Base-by-base conservation (phyloP, 345 rosid genomes). In the Citrus trifoliata region DNA sequence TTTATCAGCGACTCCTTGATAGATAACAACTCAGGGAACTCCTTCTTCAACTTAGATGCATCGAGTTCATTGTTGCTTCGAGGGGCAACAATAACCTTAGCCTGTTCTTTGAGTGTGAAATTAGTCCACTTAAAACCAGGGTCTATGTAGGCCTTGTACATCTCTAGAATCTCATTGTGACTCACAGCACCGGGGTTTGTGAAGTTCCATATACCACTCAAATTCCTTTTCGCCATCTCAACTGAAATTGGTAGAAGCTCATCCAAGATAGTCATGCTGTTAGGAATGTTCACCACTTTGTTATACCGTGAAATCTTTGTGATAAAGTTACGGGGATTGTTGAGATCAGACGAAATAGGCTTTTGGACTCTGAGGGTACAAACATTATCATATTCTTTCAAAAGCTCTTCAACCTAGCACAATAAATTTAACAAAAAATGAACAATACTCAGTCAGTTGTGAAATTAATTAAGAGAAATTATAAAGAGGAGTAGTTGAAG, bases 51-150 rank as follows among this genome's bases (percentile, higher is more conserved):
- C 89, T 91, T 91, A 25, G 93, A 83, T 30, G 90, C 90, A 55
- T 93, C 93, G 89, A 93, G 70, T 79, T 93, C 97, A 62, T 91
- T 93, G 89, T 93, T 93, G 85, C 97, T 90, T 80, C 93, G 76
- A 1, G 93, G 89, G 32, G 97, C 95, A 35, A 89, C 91, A 24
- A 93, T 91, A 61, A 91, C 95, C 85, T 83, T 89, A 48, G 93
- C 88, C 80, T 91, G 95, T 79, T 93, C 97, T 59, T 91, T 89
- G 10, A 88, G 19, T 9, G 88, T 87, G 82, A 93, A 93, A 83
- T 93, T 93, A 16, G 74, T 80, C 91, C 92, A 93, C 68, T 78
- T 79, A 79, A 91, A 89, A 5, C 78, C 82, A 3, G 93, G 91
- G 83, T 93, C 84, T 4, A 91, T 88, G 58, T 89, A 91, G 56